A percentile compares a stretch with the other conserved stretches of the same genome.
phyloP scores from a whole-genome alignment of 495 filamentous ascomycete species.

The Lindgomyces ingoldianus region DNA sequence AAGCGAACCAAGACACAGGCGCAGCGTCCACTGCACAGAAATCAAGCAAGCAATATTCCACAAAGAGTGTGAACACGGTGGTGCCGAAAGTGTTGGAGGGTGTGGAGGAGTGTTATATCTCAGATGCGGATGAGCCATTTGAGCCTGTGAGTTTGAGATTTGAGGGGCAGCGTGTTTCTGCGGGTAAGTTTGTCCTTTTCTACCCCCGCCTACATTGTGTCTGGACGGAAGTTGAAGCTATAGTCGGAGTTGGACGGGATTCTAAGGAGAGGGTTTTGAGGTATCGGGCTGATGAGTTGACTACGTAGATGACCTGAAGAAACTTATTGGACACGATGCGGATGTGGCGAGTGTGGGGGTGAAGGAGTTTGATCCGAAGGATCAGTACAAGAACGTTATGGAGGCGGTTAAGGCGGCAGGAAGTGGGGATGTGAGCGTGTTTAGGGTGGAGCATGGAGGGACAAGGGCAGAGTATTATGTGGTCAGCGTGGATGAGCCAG shows the following conservation, averaged over 20 bases:
- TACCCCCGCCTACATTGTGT: background rate
- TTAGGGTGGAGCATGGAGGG: constrained; percentile 60
- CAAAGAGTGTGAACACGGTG: constrained; percentile 51
- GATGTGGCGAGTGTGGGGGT: constrained; percentile 56
- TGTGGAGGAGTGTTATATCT: constrained; percentile 67
- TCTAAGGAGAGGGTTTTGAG: no score
- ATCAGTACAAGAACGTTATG: constrained; percentile 59
- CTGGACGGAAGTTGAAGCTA: no score
- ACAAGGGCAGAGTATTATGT: constrained; percentile 77
- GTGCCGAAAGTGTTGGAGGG: constrained; percentile 61
- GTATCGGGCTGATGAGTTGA: background rate
- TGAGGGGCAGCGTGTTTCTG: constrained; percentile 48
- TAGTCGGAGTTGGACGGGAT: no score
- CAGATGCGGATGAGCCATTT: constrained; percentile 84
- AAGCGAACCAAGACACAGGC: constrained; percentile 72
- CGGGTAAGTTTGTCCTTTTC: constrained; percentile 36
- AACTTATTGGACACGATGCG: constrained; percentile 55
- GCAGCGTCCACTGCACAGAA: constrained; percentile 38
- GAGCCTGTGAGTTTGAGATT: constrained; percentile 69
- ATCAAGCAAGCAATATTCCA: constrained; percentile 36
- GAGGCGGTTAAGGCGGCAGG: constrained; percentile 59
- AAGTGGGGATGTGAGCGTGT: constrained; percentile 72
- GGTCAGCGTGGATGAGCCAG: constrained; percentile 58
- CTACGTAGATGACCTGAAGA: constrained; percentile 56
- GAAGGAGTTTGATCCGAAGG: constrained; percentile 63